Evolutionary conservation across 1,139 yeast species (phyloP), one percentile per base, ranked within the genome.

Genomic region (Nakaseomyces uthaithaninus): DNA sequence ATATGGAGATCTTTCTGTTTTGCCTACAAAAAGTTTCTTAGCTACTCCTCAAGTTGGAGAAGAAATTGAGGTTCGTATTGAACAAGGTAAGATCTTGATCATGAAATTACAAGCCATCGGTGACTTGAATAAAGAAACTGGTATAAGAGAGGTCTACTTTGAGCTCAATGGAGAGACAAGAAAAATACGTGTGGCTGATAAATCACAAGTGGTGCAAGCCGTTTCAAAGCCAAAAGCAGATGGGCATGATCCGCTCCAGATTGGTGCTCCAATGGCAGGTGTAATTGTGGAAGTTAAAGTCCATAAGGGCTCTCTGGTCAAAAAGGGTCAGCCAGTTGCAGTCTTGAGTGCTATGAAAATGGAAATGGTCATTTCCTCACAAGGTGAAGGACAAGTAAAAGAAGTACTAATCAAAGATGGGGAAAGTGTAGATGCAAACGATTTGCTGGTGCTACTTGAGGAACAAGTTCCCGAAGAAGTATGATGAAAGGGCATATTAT

Each of bases 201-300:
- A 81, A 65, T 76, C 77, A 33, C 87, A 87, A 41, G 78, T 89
- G 38, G 77, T 89, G 45, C 96, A 86, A 65, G 75, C 85, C 37
- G 75, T 83, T 49, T 70, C 93, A 23, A 82, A 96, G 63, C 83
- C 89, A 52, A 93, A 91, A 75, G 98, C 97, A 37, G 84, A 80
- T 52, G 71, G 79, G 14, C 78, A 75, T 60, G 83, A 85, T 63
- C 87, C 94, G 45, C 83, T 81, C 59, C 96, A 93, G 53, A 81
- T 93, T 49, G 98, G 97, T 53, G 95, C 98, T 4, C 99, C 98
- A 65, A 91, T 91, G 98, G 94, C 97, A 25, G 99, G 99, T 69
- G 97, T 91, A 47, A 87, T 91, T 45, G 86, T 91, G 52, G 98
- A 93, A 67, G 81, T 91, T 44, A 85, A 94, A 60, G 84, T 86